phyloP scores from a whole-genome alignment of 140 eudicot genomes.

The Oenanthe javanica region DNA sequence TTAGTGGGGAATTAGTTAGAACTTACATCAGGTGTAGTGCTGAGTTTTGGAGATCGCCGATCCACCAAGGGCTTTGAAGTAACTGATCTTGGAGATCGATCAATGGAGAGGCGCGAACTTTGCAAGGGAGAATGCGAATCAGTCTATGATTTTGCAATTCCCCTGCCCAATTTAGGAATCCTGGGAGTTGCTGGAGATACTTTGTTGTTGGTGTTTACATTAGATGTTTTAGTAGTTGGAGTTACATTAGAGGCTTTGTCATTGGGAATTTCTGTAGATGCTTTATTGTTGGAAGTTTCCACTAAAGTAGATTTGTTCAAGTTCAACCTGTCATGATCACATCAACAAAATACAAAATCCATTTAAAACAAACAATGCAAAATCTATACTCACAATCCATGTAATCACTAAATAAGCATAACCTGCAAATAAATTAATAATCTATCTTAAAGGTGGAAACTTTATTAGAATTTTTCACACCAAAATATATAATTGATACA shows the following conservation, averaged over 20 bases:
- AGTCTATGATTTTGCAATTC: conserved; percentile 47
- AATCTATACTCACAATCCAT: conserved; percentile 1
- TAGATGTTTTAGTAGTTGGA: not conserved
- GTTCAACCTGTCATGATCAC: conserved; percentile 12
- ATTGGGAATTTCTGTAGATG: conserved; percentile 18
- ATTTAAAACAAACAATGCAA: conserved; percentile 6
- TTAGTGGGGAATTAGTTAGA: not conserved
- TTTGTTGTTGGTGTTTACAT: conserved; percentile 37
- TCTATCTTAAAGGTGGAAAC: conserved; percentile 2
- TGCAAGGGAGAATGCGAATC: conserved; percentile 64
- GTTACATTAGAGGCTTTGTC: not conserved
- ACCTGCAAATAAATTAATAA: not conserved
- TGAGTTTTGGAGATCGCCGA: conserved; percentile 56
- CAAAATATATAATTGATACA: not conserved
- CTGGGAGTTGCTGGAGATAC: conserved; percentile 62
- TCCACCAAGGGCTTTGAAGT: conserved; percentile 51
- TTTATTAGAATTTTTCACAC: not conserved
- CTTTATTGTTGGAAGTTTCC: conserved; percentile 26
- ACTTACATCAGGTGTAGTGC: conserved; percentile 69
- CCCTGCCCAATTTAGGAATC: conserved; percentile 44
- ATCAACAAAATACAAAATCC: not conserved
- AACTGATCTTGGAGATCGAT: conserved; percentile 62
- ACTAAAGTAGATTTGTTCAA: conserved; percentile 39
- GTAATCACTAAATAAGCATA: not conserved
- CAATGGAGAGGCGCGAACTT: conserved; percentile 47